Evolutionary conservation across 768 basidiomycete species (phyloP).

Genomic region (Trametopsis cervina): DNA sequence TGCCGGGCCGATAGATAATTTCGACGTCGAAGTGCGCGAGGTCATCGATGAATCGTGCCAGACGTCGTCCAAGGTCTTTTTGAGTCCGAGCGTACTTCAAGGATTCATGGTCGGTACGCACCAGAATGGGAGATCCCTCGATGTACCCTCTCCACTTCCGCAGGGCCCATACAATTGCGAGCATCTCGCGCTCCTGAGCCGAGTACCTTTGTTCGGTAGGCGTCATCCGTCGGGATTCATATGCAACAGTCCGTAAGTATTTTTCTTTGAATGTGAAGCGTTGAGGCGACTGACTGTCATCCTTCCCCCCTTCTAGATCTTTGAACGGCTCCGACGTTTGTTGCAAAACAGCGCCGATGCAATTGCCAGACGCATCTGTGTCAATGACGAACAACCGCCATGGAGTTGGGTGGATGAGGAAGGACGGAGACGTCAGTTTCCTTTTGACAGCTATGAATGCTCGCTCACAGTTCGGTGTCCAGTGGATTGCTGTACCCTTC

Average conservation of each 20-base stretch:
- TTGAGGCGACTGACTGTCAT: too few species aligned
- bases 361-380: constrained; percentile 21
- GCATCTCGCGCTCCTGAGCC: constrained; percentile 43
- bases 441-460: constrained; percentile 26
- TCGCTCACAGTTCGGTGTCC: constrained; percentile 5
- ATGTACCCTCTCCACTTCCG: constrained; percentile 20
- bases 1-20: constrained; percentile 25
- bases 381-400: constrained; percentile 10
- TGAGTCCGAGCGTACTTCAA: constrained; percentile 30
- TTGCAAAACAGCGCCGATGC: constrained; percentile 16
- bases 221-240: constrained; percentile 19
- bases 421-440: constrained; percentile 14
- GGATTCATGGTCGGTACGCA: constrained; percentile 31
- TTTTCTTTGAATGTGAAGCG: too few species aligned
- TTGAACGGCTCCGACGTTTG: constrained; percentile 24
- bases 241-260: background rate
- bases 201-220: constrained; percentile 39
- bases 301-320: constrained; percentile 15
- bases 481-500: constrained; percentile 20
- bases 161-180: constrained; percentile 34
- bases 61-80: constrained; percentile 26
- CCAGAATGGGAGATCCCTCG: constrained; percentile 14
- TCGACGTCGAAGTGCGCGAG: constrained; percentile 19
- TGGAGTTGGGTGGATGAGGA: constrained; percentile 18
- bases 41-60: constrained; percentile 28